phyloP scores from a whole-genome alignment of 148 eudicot species.

The Mesembryanthemum crystallinum region DNA sequence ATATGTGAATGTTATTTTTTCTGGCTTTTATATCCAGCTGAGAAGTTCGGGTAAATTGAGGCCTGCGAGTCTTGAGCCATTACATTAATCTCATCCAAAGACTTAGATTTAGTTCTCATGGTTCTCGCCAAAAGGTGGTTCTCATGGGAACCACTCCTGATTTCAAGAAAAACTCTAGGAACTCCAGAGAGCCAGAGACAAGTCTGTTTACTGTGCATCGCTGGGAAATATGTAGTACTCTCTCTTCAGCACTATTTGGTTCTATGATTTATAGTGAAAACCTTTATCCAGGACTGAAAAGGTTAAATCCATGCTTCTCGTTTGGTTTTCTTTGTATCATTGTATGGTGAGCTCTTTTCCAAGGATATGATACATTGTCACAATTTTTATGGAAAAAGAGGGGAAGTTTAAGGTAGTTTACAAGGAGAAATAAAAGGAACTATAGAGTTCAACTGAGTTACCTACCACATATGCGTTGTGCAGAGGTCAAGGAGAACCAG shows the following conservation, averaged over 20 bases:
- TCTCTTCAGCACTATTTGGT: background rate
- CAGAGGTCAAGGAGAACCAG: conserved; percentile 98
- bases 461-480: conserved; percentile 94
- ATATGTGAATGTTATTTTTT: too few species aligned
- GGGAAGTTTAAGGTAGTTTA: background rate
- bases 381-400: background rate
- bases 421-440: background rate
- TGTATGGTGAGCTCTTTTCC: background rate
- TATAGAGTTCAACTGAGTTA: conserved; percentile 3
- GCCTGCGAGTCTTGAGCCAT: too few species aligned
- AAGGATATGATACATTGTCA: background rate
- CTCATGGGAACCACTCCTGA: too few species aligned
- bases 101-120: too few species aligned
- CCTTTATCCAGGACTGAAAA: background rate
- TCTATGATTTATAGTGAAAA: background rate
- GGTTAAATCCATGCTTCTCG: background rate
- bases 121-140: too few species aligned
- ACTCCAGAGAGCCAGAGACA: background rate
- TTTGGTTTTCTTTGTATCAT: background rate
- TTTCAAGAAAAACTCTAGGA: background rate
- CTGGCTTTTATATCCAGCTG: too few species aligned
- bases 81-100: too few species aligned
- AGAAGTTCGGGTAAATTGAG: too few species aligned
- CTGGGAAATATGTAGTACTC: background rate
- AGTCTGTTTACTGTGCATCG: background rate